Conservation (phyloP, 371 early-diverging fungal genomes). For the Zychaea mexicana region DNA sequence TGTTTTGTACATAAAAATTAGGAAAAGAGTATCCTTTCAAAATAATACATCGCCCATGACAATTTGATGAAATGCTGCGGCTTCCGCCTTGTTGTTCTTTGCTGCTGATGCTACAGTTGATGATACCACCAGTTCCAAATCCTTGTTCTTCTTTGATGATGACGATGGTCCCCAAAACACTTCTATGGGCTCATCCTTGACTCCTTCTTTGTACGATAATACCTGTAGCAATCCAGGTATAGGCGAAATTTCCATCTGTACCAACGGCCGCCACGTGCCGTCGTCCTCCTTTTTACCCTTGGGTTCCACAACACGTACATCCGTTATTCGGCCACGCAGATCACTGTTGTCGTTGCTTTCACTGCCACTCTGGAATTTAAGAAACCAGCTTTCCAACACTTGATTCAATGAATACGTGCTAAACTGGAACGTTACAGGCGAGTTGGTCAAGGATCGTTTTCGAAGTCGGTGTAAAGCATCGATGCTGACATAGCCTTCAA, state of each 20-base stretch:
- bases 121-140: no score
- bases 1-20: no score
- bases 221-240: neutral
- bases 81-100: neutral
- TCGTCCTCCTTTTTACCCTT: neutral
- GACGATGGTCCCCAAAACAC: neutral
- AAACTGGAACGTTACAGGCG: neutral
- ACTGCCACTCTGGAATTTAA: neutral
- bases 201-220: neutral
- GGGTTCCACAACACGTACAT: neutral
- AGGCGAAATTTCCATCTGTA: slow-evolving; percentile 1
- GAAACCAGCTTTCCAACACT: neutral
- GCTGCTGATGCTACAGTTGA: neutral
- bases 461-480: neutral
- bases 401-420: neutral
- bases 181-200: neutral
- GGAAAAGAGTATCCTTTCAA: neutral
- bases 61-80: neutral
- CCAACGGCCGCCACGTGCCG: neutral
- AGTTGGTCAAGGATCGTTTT: neutral
- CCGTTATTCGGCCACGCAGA: neutral
- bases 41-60: slow-evolving; percentile 6
- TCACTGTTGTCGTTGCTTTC: neutral
- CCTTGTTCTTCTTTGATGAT: neutral
- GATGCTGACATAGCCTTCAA: neutral